These are phyloP conservation scores for Scheffersomyces quercinus DNA, from an alignment of 1,139 yeast genomes.

Conservation along the genomic window DNA sequence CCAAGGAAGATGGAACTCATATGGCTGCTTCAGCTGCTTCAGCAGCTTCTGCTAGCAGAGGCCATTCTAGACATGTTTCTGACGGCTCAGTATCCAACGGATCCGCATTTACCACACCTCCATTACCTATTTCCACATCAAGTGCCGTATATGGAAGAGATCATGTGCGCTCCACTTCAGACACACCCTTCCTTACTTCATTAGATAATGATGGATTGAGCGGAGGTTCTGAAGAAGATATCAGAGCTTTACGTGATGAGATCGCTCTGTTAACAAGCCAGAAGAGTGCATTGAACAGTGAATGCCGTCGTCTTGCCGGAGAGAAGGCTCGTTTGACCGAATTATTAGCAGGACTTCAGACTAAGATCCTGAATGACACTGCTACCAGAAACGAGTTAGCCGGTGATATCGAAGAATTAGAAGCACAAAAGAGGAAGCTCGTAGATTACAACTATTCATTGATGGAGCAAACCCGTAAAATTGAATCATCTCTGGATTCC, in stretches of 20 bases:
- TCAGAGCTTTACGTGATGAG: slow-evolving; percentile 41
- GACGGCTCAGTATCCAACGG: slow-evolving; percentile 40
- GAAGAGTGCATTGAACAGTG: slow-evolving; percentile 18
- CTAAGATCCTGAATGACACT: slow-evolving; percentile 22
- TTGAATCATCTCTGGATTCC: not conserved
- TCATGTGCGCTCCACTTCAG: slow-evolving; percentile 43
- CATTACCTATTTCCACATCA: slow-evolving; percentile 27
- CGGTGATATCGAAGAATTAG: not conserved
- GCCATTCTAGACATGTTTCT: slow-evolving; percentile 43
- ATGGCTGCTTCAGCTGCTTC: too few species aligned
- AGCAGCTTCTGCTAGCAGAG: slow-evolving; percentile 6
- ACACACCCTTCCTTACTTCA: slow-evolving; percentile 28
- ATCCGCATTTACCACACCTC: slow-evolving; percentile 47
- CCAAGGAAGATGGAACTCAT: slow-evolving; percentile 8
- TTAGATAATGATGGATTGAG: slow-evolving; percentile 20
- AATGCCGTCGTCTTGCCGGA: slow-evolving; percentile 27
- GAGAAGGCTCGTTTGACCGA: slow-evolving; percentile 32
- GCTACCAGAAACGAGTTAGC: not conserved
- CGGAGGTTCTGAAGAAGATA: slow-evolving; percentile 18
- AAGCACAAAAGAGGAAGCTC: not conserved
- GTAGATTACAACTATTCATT: not conserved
- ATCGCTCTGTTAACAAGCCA: slow-evolving; percentile 38
- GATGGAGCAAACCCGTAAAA: not conserved
- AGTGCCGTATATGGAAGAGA: slow-evolving; percentile 12
- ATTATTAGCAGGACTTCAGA: slow-evolving; percentile 26